Evolutionary conservation across 345 rosid species (phyloP).

Genomic region (Reutealis trisperma): DNA sequence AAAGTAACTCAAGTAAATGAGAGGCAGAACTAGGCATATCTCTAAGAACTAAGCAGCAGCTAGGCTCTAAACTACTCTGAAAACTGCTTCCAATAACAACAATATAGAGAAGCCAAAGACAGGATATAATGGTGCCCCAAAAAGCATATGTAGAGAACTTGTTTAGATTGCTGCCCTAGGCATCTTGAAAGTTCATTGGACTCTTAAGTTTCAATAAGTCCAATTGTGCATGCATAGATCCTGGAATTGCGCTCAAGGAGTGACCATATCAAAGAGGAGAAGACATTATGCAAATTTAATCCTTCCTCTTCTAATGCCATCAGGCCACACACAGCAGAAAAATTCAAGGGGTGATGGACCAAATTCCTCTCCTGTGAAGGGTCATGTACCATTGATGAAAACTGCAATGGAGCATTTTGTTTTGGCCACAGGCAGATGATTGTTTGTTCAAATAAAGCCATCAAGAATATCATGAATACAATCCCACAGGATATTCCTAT

Average conservation of each 20-base stretch:
- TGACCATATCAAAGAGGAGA: background rate
- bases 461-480: background rate
- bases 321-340: background rate
- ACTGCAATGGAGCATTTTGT: background rate
- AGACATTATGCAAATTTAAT: background rate
- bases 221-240: background rate
- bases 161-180: background rate
- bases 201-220: background rate
- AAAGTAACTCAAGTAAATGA: slow-evolving; percentile 1
- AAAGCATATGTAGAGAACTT: background rate
- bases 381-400: background rate
- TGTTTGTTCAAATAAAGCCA: background rate
- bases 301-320: background rate
- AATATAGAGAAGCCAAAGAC: background rate
- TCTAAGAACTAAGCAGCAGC: background rate
- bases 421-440: background rate
- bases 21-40: background rate
- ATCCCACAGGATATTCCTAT: background rate
- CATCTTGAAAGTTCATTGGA: background rate
- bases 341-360: background rate
- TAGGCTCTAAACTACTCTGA: background rate
- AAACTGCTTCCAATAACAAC: background rate
- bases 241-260: background rate
- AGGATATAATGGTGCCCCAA: background rate
- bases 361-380: background rate